These are phyloP conservation scores for Penicillium diatomitis DNA, from an alignment of 495 filamentous ascomycete genomes.

Conservation along the genomic window DNA sequence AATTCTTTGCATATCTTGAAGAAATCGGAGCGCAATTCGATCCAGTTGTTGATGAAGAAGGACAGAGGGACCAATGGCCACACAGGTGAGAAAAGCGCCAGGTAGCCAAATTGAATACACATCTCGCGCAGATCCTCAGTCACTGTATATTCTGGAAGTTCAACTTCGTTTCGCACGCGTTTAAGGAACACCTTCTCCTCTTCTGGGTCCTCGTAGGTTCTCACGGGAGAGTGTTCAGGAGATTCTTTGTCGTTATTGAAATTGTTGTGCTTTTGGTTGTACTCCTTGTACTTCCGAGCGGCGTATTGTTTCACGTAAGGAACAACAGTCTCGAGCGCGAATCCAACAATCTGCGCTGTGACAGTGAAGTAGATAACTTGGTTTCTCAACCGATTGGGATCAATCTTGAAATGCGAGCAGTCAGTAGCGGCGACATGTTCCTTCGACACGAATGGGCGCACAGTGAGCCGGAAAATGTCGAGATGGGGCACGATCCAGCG, in stretches of 20 bases:
- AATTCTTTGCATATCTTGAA: conserved; percentile 90
- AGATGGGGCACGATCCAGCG: conserved; percentile 80
- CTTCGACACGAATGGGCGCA: conserved; percentile 62
- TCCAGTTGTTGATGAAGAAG: conserved; percentile 93
- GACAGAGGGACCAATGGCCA: conserved; percentile 87
- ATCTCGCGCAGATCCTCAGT: conserved; percentile 86
- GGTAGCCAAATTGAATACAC: conserved; percentile 89
- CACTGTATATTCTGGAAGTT: conserved; percentile 78
- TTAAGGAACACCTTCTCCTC: conserved; percentile 71
- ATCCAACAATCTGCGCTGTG: conserved; percentile 85
- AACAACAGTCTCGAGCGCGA: conserved; percentile 77
- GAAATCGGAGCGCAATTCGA: conserved; percentile 88
- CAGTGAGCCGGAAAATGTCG: conserved; percentile 73
- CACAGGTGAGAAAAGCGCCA: conserved; percentile 85
- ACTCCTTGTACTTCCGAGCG: conserved; percentile 63
- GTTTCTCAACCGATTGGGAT: conserved; percentile 74
- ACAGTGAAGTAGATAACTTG: conserved; percentile 97
- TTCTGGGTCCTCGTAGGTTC: conserved; percentile 41
- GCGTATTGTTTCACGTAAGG: conserved; percentile 72
- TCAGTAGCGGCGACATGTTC: conserved; percentile 51
- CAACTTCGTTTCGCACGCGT: conserved; percentile 79
- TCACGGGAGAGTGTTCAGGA: conserved; percentile 11
- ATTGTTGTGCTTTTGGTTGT: conserved; percentile 25
- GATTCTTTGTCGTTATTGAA: conserved; percentile 18
- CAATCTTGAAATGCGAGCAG: conserved; percentile 62